Conservation (phyloP, 2,329 filamentous ascomycete species). For the Sphaerulina populicola region DNA sequence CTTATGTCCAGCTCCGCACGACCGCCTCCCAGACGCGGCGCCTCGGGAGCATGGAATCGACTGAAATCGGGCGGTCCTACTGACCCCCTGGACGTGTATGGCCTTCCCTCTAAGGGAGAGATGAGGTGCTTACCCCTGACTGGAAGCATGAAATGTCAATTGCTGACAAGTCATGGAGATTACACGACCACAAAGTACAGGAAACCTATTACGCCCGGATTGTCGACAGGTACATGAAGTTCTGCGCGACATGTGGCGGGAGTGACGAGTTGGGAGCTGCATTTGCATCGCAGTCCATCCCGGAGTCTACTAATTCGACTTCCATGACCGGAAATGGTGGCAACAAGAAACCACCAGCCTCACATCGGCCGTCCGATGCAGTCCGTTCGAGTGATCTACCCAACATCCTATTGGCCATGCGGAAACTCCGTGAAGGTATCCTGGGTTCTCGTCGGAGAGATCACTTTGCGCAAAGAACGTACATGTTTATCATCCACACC, state of each 20-base stretch:
- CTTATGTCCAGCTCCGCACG: constrained; percentile 23
- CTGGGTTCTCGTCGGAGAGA: constrained; percentile 68
- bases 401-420: constrained; percentile 70
- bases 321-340: not conserved
- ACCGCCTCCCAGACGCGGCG: constrained; percentile 30
- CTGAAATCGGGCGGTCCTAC: constrained; percentile 60
- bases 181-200: constrained; percentile 62
- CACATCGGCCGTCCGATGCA: constrained; percentile 16
- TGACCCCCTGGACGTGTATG: constrained; percentile 72
- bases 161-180: constrained; percentile 28
- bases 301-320: constrained; percentile 6
- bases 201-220: constrained; percentile 82
- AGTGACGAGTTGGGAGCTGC: constrained; percentile 65
- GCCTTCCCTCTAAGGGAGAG: constrained; percentile 86
- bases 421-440: constrained; percentile 86
- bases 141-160: not conserved
- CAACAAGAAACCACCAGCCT: constrained; percentile 14
- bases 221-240: constrained; percentile 78
- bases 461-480: constrained; percentile 76
- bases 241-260: constrained; percentile 67
- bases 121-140: constrained; percentile 51
- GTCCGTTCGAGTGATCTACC: constrained; percentile 57
- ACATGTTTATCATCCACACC: constrained; percentile 83
- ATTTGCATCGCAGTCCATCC: constrained; percentile 57
- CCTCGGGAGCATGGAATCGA: constrained; percentile 57